Evolutionary conservation across 1,284 basidiomycete species (phyloP).

Genomic region (Puccinia hordei): DNA sequence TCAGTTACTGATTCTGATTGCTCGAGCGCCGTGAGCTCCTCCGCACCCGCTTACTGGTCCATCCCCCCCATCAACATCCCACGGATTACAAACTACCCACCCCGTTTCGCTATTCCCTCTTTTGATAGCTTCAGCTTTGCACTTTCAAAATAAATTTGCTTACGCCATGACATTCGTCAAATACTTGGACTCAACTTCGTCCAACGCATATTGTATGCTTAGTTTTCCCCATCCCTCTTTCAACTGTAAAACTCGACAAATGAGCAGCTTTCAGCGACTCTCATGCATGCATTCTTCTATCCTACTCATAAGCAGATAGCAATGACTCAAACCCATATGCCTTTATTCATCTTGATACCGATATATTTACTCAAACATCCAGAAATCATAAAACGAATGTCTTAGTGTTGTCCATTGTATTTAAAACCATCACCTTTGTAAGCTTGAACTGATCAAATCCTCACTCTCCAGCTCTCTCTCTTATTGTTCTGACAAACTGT

Average conservation of each 20-base stretch:
- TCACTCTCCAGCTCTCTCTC: not conserved
- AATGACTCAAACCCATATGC: not conserved
- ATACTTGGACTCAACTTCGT: not conserved
- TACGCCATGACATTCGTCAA: not conserved
- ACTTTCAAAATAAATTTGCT: not conserved
- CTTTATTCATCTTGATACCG: too few relatives aligned
- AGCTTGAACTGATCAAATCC: not conserved
- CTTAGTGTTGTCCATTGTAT: too few relatives aligned
- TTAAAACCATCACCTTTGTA: too few relatives aligned
- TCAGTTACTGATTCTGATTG: not conserved
- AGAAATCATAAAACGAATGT: not conserved
- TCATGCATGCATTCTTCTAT: not conserved
- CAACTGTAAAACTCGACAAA: not conserved
- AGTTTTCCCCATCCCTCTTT: not conserved
- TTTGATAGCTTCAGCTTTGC: slow-evolving; percentile 37
- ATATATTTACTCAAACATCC: too few relatives aligned
- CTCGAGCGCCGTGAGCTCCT: not conserved
- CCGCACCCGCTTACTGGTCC: slow-evolving; percentile 2
- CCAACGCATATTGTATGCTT: not conserved
- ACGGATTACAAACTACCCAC: not conserved
- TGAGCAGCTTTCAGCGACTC: not conserved
- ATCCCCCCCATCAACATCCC: slow-evolving; percentile 15
- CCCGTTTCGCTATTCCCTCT: slow-evolving; percentile 15
- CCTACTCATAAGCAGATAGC: not conserved
- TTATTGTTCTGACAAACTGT: not conserved